Percentiles rank a stretch among this genome's conserved stretches.
Evolutionary conservation across 73 alveolate species (phyloP).

Genomic region (Tetrahymena thermophila): DNA sequence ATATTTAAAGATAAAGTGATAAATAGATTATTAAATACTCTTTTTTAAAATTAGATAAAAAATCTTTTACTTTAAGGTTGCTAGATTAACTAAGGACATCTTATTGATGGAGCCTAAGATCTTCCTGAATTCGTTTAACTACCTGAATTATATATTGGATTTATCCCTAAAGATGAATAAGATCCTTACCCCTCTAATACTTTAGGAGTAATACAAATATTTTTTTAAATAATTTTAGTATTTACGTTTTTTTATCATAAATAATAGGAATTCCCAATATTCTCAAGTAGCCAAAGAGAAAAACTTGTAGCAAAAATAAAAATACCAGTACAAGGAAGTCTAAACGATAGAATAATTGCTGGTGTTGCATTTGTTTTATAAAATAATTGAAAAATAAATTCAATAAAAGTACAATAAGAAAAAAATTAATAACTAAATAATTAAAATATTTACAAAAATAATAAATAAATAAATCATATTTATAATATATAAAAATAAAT

Average conservation of each 20-base stretch:
- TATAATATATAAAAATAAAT: too few species aligned
- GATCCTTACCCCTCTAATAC: constrained; percentile 47
- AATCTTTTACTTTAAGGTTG: constrained; percentile 76
- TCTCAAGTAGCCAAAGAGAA: constrained; percentile 26
- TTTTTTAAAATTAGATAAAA: constrained; percentile 3
- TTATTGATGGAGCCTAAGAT: constrained; percentile 51
- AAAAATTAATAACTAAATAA: background rate
- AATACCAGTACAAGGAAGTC: constrained; percentile 10
- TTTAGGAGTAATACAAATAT: constrained; percentile 16
- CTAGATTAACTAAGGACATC: constrained; percentile 51
- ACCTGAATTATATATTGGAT: constrained; percentile 62
- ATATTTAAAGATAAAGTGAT: background rate
- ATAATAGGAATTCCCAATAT: constrained; percentile 33
- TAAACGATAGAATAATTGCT: constrained; percentile 38
- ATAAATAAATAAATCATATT: background rate
- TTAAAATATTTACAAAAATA: background rate
- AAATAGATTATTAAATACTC: background rate
- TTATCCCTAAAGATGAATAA: constrained; percentile 52
- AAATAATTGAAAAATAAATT: background rate
- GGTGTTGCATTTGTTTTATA: constrained; percentile 19
- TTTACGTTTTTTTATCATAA: background rate
- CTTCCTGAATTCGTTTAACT: constrained; percentile 55
- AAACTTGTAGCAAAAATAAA: constrained; percentile 10
- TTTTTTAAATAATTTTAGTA: background rate
- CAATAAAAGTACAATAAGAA: background rate